Conservation (phyloP, 2,329 filamentous ascomycete genomes). For the Colletotrichum kahawae region DNA sequence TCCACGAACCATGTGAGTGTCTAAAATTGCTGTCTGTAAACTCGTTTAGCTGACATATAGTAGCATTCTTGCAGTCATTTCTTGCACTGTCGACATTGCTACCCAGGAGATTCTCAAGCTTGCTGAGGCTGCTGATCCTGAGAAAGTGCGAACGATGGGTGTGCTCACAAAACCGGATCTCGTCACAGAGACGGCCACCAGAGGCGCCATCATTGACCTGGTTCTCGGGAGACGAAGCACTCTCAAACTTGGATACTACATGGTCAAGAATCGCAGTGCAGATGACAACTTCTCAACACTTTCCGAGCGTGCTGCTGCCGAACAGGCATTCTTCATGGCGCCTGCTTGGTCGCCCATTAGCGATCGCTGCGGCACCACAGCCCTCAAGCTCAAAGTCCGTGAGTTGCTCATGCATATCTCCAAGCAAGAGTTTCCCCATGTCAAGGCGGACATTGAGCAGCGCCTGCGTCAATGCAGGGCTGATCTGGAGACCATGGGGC, state of each 20-base stretch:
- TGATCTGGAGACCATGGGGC: constrained; percentile 33
- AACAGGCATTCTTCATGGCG: constrained; percentile 41
- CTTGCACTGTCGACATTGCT: constrained; percentile 42
- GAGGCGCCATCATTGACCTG: constrained; percentile 44
- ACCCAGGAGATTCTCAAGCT: constrained; percentile 44
- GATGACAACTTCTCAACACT: constrained; percentile 41
- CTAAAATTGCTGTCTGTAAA: neutral
- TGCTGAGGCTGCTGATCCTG: constrained; percentile 40
- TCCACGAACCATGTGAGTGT: constrained; percentile 44
- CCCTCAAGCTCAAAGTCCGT: constrained; percentile 39
- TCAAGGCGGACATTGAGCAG: constrained; percentile 1
- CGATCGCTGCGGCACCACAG: constrained; percentile 36
- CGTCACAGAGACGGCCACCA: constrained; percentile 43
- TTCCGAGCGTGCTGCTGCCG: constrained; percentile 33
- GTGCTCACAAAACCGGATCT: constrained; percentile 67
- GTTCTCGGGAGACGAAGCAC: constrained; percentile 44
- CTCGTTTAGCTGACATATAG: neutral
- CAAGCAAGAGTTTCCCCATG: constrained; percentile 25
- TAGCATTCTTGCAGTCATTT: constrained; percentile 48
- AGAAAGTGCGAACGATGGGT: constrained; percentile 46
- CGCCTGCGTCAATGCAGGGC: neutral
- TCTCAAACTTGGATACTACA: constrained; percentile 51
- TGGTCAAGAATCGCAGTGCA: constrained; percentile 52
- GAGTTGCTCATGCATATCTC: constrained; percentile 45
- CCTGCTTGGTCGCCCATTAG: constrained; percentile 41